Evolutionary conservation across 768 basidiomycete genomes (phyloP).

Genomic region (Pleurotus cornucopiae): DNA sequence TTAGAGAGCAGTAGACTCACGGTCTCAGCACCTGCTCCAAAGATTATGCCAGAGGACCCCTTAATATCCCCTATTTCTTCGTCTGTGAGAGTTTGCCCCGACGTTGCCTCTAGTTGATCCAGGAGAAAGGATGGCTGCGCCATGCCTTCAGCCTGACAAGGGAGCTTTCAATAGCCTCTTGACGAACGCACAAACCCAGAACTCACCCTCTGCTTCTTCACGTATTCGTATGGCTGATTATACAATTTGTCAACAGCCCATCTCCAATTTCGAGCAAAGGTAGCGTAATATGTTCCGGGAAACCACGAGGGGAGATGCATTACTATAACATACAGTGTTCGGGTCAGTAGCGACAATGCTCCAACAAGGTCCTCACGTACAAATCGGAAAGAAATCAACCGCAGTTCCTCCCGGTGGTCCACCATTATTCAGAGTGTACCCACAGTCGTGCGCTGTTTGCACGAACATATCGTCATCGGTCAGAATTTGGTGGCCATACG

Average conservation of each 20-base stretch:
- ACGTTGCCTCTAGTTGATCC: too few relatives aligned
- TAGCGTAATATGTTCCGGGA: constrained; percentile 5
- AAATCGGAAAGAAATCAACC: constrained; percentile 13
- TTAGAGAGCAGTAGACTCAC: neutral
- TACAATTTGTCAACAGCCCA: neutral
- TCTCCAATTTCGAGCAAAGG: constrained; percentile 1
- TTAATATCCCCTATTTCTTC: neutral
- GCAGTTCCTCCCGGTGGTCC: constrained; percentile 13
- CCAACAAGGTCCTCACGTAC: constrained; percentile 1
- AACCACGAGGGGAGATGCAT: constrained; percentile 6
- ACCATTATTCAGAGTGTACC: neutral
- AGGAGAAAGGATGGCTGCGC: too few relatives aligned
- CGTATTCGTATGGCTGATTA: constrained; percentile 6
- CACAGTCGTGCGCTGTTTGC: constrained; percentile 7
- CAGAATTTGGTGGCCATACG: constrained; percentile 14
- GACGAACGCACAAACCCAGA: too few relatives aligned
- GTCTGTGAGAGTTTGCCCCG: neutral
- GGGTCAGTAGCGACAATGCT: neutral
- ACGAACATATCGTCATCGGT: constrained; percentile 14
- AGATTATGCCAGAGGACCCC: neutral
- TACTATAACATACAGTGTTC: neutral
- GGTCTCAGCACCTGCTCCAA: constrained; percentile 2
- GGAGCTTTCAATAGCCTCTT: too few relatives aligned
- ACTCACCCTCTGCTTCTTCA: neutral
- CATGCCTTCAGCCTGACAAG: too few relatives aligned